Evolutionary conservation across 768 basidiomycete species (phyloP).

Genomic region (Suillus ampliporus): DNA sequence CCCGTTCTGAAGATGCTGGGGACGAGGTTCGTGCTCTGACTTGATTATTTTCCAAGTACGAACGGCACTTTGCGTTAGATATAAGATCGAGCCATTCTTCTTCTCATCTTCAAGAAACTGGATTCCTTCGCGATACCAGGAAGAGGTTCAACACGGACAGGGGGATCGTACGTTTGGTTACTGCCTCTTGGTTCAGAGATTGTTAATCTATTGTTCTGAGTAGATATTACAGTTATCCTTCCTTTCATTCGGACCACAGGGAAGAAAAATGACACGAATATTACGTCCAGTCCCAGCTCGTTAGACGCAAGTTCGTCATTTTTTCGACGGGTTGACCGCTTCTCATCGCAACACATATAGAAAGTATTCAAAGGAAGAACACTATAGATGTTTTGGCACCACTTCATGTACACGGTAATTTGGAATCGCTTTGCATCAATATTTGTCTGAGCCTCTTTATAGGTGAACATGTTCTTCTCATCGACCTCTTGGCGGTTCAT

Average conservation of each 20-base stretch:
- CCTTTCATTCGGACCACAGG: slow-evolving; percentile 45
- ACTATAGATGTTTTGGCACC: slow-evolving; percentile 12
- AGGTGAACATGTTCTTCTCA: slow-evolving; percentile 33
- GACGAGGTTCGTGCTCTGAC: slow-evolving; percentile 28
- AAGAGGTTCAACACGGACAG: slow-evolving; percentile 34
- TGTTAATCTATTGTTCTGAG: slow-evolving; percentile 32
- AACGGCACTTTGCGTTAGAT: slow-evolving; percentile 24
- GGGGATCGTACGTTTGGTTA: neutral
- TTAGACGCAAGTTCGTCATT: neutral
- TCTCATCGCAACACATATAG: neutral
- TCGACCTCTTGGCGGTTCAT: slow-evolving; percentile 46
- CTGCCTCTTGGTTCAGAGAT: neutral
- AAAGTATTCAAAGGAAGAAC: neutral
- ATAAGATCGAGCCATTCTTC: slow-evolving; percentile 43
- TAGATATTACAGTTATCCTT: slow-evolving; percentile 34
- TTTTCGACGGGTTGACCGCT: neutral
- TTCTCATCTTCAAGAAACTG: slow-evolving; percentile 51
- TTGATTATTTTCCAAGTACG: neutral
- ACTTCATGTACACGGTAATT: neutral
- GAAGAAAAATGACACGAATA: slow-evolving; percentile 23
- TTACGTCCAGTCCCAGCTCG: neutral
- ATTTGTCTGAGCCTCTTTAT: neutral
- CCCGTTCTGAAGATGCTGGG: slow-evolving; percentile 43
- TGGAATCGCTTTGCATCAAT: neutral
- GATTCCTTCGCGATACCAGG: slow-evolving; percentile 65